A percentile compares a stretch with the other conserved stretches of the same genome.
phyloP scores from a whole-genome alignment of 2,329 filamentous ascomycete genomes.

The Cladosporium sp. region DNA sequence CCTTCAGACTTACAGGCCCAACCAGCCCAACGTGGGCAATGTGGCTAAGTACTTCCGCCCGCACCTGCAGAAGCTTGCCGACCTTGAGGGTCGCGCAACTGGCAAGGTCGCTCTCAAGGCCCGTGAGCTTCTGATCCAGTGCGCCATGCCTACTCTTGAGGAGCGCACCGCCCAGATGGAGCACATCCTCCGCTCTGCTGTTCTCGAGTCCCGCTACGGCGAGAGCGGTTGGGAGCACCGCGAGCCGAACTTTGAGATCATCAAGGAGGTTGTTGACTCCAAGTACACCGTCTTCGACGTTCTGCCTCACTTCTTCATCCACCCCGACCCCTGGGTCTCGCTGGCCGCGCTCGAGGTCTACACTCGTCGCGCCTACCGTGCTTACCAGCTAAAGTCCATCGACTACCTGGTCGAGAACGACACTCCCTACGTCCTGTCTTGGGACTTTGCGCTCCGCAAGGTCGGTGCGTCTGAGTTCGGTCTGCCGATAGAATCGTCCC shows the following conservation, averaged over 20 bases:
- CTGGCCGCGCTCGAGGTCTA: conserved; percentile 94
- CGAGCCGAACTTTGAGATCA: conserved; percentile 80
- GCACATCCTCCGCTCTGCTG: conserved; percentile 92
- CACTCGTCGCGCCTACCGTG: conserved; percentile 92
- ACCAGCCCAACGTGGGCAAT: conserved; percentile 85
- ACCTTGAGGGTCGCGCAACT: conserved; percentile 79
- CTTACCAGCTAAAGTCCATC: conserved; percentile 84
- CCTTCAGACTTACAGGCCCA: conserved; percentile 89
- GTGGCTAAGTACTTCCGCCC: conserved; percentile 83
- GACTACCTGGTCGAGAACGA: conserved; percentile 79
- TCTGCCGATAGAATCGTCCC: conserved; percentile 70
- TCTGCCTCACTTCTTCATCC: conserved; percentile 88
- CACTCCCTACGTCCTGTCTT: conserved; percentile 75
- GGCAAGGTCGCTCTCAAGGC: conserved; percentile 98
- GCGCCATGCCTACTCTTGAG: conserved; percentile 90
- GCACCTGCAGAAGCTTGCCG: conserved; percentile 78
- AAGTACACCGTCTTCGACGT: conserved; percentile 99
- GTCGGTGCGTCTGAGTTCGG: conserved; percentile 89
- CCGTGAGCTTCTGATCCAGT: conserved; percentile 95
- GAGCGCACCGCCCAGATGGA: conserved; percentile 97
- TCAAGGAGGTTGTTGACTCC: conserved; percentile 98
- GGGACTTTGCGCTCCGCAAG: conserved; percentile 95
- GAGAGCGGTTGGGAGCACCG: conserved; percentile 97
- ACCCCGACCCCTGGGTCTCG: conserved; percentile 91
- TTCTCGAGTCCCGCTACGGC: conserved; percentile 94